Conservation (phyloP, 2,329 filamentous ascomycete species). For the Trichoderma aggressivum region DNA sequence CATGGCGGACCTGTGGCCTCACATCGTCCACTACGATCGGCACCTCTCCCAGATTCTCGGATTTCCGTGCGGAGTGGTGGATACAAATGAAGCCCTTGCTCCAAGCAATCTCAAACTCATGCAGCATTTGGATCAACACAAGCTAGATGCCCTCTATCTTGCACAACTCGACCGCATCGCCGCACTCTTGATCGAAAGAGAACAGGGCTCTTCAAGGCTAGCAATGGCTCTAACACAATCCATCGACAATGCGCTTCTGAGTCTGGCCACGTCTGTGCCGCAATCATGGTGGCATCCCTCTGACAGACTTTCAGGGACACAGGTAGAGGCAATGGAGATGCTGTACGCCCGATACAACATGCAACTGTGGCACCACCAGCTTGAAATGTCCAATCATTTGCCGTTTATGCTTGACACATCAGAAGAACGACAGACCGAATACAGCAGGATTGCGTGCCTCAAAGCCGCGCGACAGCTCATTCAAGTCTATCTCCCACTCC, state of each 20-base stretch:
- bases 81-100: not conserved
- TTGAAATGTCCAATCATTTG: slow-evolving; percentile 8
- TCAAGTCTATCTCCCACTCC: not conserved
- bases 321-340: not conserved
- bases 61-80: not conserved
- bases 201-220: not conserved
- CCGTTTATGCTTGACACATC: slow-evolving; percentile 14
- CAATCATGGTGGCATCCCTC: slow-evolving; percentile 8
- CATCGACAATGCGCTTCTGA: slow-evolving; percentile 1
- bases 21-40: slow-evolving; percentile 12
- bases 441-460: slow-evolving; percentile 10
- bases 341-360: slow-evolving; percentile 13
- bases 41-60: slow-evolving; percentile 12
- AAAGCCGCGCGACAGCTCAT: slow-evolving; percentile 13
- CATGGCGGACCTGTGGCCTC: not conserved
- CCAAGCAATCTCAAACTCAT: not conserved
- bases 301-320: not conserved
- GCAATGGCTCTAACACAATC: not conserved
- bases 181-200: not conserved
- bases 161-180: slow-evolving; percentile 10
- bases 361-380: slow-evolving; percentile 16
- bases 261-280: slow-evolving; percentile 2
- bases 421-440: not conserved
- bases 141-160: slow-evolving; percentile 4
- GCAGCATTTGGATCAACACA: not conserved